A percentile compares a stretch with the other conserved stretches of the same genome.
Evolutionary conservation across 2,329 filamentous ascomycete genomes (phyloP).

Genomic region (Neofusicoccum sp.): DNA sequence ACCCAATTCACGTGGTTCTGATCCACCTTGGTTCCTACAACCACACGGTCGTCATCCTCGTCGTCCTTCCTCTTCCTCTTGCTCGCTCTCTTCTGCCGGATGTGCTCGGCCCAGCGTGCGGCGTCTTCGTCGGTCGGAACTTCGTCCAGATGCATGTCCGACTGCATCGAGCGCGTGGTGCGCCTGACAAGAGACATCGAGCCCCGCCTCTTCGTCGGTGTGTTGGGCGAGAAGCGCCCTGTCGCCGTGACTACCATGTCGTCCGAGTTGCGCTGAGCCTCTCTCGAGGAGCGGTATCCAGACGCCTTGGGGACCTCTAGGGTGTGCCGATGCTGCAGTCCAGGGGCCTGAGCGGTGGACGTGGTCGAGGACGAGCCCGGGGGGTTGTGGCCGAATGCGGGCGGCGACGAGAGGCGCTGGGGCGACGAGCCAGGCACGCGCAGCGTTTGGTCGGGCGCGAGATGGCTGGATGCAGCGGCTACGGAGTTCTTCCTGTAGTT

Average conservation of each 20-base stretch:
- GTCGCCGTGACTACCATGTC: conserved; percentile 66
- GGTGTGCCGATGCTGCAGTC: conserved; percentile 79
- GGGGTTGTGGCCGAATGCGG: conserved; percentile 46
- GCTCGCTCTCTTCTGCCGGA: conserved; percentile 86
- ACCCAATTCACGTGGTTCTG: conserved; percentile 97
- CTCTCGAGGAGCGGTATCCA: conserved; percentile 65
- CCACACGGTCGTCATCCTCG: conserved; percentile 83
- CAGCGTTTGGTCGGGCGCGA: conserved; percentile 32
- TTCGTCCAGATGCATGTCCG: conserved; percentile 81
- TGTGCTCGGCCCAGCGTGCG: conserved; percentile 85
- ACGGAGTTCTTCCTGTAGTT: conserved; percentile 25
- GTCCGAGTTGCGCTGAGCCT: conserved; percentile 39
- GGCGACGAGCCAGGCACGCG: conserved; percentile 32
- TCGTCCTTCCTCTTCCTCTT: conserved; percentile 82
- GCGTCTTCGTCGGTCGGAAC: conserved; percentile 85
- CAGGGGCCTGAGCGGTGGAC: conserved; percentile 49
- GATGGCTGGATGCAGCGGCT: conserved; percentile 24
- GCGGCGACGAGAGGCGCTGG: conserved; percentile 63
- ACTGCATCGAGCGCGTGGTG: conserved; percentile 80
- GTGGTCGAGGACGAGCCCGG: conserved; percentile 36
- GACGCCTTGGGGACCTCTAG: conserved; percentile 77
- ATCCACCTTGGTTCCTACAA: conserved; percentile 96
- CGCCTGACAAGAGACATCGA: conserved; percentile 82
- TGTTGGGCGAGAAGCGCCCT: conserved; percentile 77
- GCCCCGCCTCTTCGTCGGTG: conserved; percentile 64